Conservation (phyloP, 2,329 filamentous ascomycete genomes). For the Rhynchosporium graminicola region DNA sequence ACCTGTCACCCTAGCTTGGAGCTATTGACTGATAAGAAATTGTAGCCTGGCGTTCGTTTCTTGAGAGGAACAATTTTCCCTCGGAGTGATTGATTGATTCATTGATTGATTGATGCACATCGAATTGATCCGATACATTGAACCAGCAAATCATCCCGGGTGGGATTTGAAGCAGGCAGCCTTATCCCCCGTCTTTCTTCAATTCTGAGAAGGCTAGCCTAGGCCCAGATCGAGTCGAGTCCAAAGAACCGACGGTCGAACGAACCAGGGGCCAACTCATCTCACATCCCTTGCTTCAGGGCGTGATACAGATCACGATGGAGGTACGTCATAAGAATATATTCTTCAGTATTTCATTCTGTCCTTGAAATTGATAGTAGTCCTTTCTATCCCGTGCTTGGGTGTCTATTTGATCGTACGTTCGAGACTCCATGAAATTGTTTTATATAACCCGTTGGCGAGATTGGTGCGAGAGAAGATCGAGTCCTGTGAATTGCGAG, state of each 20-base stretch:
- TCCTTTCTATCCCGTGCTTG: neutral
- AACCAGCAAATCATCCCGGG: neutral
- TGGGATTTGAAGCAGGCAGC: neutral
- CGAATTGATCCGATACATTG: neutral
- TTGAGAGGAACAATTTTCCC: neutral
- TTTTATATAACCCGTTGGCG: neutral
- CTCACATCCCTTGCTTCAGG: slow-evolving; percentile 13
- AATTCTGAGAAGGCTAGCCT: neutral
- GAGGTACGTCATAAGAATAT: slow-evolving; percentile 20
- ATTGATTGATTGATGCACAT: neutral
- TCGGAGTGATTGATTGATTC: no score
- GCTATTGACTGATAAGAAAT: slow-evolving; percentile 5
- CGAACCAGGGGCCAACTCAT: neutral
- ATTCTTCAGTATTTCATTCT: neutral
- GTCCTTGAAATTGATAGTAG: neutral
- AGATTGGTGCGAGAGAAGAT: neutral
- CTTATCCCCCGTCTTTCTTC: neutral
- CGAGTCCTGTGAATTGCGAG: slow-evolving; percentile 2
- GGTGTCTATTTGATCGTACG: neutral
- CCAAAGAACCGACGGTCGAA: neutral
- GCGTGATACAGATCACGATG: slow-evolving; percentile 18
- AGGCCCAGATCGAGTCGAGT: neutral
- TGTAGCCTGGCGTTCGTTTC: neutral
- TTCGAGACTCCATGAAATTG: neutral
- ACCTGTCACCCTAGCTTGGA: slow-evolving; percentile 16